Base-by-base conservation (phyloP, 257 asterid species). In the Ilex asprella region DNA sequence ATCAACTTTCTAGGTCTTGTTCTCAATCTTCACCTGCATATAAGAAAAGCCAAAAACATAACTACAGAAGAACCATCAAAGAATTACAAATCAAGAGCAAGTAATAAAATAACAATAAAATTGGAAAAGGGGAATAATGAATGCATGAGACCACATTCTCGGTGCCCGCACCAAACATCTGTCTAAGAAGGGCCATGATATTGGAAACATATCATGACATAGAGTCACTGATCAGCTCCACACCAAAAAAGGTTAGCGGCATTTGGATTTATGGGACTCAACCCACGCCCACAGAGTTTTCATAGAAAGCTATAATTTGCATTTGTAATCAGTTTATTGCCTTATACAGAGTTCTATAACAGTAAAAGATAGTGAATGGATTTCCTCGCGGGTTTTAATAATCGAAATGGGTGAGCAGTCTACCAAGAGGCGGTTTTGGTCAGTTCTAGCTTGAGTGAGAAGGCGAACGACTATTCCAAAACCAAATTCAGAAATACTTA, bases 281-380 rank as follows among this genome's bases (percentile, higher is more conserved):
- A n/a, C n/a, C n/a, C n/a, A n/a, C n/a, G 27, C 27, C 27, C 1
- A 21, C 1, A 0, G 1, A 21, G 27, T 21, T 21, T 21, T 21
- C 27, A 21, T 21, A 21, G 27, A 21, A 21, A 21, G 27, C 27
- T 21, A 21, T 21, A 21, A 21, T 21, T 21, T 21, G 27, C 99
- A 16, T 93, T 93, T 71, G 99, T 89, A 27, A 71, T 85, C 78
- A 89, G 58, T n/a, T n/a, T n/a, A n/a, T n/a, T n/a, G n/a, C 65
- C 94, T 93, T 56, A 79, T 93, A 72, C 97, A 93, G 82, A 83
- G 96, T 81, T 87, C 99, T 55, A 89, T 93, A 67, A 93, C 99
- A 55, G 97, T 97, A 70, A 93, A 89, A 81, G 99, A 89, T 64
- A 92, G 97, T 29, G 95, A 85, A 79, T 85, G 96, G 99, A 82